These are phyloP conservation scores for Ettlia oleoabundans DNA, from an alignment of 139 green algal genomes.

Conservation along the genomic window DNA sequence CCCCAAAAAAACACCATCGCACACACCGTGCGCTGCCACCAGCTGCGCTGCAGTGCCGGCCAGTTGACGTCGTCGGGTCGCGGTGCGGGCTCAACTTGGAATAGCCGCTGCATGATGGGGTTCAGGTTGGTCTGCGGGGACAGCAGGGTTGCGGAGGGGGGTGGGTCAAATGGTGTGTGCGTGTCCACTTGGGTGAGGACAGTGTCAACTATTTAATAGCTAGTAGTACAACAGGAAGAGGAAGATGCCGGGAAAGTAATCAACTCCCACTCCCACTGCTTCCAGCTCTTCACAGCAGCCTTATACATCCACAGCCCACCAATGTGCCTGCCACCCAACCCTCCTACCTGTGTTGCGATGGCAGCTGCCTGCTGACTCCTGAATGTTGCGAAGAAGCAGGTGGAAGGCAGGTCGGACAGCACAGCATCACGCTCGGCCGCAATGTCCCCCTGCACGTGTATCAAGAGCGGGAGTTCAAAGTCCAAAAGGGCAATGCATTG, in stretches of 20 bases:
- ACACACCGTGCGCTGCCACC: slow-evolving; percentile 49
- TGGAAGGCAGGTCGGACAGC: slow-evolving; percentile 48
- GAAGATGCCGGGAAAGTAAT: too few species aligned
- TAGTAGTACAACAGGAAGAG: too few species aligned
- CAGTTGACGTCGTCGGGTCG: slow-evolving; percentile 53
- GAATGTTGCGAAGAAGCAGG: slow-evolving; percentile 57
- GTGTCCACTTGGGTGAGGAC: not conserved
- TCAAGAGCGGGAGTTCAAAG: not conserved
- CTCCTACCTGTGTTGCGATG: slow-evolving; percentile 27
- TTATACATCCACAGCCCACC: too few species aligned
- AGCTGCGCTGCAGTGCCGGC: slow-evolving; percentile 46
- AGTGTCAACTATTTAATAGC: too few species aligned
- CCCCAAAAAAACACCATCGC: not conserved
- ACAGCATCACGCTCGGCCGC: slow-evolving; percentile 30
- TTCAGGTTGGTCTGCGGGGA: slow-evolving; percentile 47
- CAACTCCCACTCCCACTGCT: too few species aligned
- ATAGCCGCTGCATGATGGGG: slow-evolving; percentile 48
- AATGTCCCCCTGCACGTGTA: slow-evolving; percentile 5
- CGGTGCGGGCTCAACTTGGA: slow-evolving; percentile 41
- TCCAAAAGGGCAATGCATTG: not conserved
- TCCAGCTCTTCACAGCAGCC: too few species aligned
- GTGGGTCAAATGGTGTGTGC: not conserved
- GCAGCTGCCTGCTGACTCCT: slow-evolving; percentile 41
- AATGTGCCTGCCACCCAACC: not conserved
- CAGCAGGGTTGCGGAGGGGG: not conserved